These are phyloP conservation scores for Wilhelminamyces savonicus DNA, from an alignment of 805 yeast genomes.

Conservation along the genomic window DNA sequence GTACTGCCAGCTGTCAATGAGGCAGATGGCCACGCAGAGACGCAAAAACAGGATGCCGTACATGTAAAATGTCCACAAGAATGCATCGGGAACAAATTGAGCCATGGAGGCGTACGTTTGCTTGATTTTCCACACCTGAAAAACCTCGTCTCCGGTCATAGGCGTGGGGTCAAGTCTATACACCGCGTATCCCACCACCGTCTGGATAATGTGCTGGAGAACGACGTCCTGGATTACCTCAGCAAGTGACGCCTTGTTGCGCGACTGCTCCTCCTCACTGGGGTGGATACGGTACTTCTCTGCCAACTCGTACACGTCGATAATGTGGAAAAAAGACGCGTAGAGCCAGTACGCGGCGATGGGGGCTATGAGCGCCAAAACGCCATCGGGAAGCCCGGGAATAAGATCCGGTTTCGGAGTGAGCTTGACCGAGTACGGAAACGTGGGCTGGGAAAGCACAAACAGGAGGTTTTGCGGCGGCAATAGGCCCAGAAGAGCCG, in stretches of 20 bases:
- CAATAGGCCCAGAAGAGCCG: too few species aligned
- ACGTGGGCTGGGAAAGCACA: constrained; percentile 7
- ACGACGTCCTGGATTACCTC: constrained; percentile 80
- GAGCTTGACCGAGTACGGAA: constrained; percentile 7
- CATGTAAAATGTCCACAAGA: constrained; percentile 50
- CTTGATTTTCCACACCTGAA: constrained; percentile 41
- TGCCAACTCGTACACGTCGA: constrained; percentile 70
- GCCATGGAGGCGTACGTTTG: constrained; percentile 31
- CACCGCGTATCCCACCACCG: constrained; percentile 56
- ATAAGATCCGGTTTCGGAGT: constrained; percentile 39
- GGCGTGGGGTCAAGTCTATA: constrained; percentile 52
- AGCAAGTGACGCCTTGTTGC: constrained; percentile 65
- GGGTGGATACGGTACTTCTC: constrained; percentile 89
- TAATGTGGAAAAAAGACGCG: constrained; percentile 64
- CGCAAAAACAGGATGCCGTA: constrained; percentile 58
- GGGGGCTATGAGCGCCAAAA: constrained; percentile 68
- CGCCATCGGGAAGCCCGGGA: constrained; percentile 62
- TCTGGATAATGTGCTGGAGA: constrained; percentile 79
- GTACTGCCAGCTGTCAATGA: constrained; percentile 95
- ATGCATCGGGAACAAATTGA: constrained; percentile 40
- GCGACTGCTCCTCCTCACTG: constrained; percentile 68
- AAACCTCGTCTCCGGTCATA: constrained; percentile 44
- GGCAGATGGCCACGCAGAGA: constrained; percentile 54
- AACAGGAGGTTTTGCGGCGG: constrained; percentile 15
- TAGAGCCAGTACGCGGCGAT: constrained; percentile 79